Conservation (phyloP, 805 yeast genomes). For the Candida xiaguanensis region DNA sequence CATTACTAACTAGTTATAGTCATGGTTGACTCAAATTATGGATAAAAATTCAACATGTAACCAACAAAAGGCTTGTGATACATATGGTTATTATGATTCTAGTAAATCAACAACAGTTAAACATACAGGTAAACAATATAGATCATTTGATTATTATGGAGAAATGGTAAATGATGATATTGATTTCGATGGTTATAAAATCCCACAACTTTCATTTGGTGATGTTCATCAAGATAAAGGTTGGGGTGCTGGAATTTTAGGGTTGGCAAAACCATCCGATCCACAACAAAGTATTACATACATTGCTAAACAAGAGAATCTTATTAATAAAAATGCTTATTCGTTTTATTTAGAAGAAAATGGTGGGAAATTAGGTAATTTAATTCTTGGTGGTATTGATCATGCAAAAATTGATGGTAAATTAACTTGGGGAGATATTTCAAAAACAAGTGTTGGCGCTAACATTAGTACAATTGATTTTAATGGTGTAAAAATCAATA, state of each 20-base stretch:
- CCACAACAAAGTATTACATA: neutral
- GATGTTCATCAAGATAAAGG: neutral
- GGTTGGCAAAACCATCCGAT: neutral
- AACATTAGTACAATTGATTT: neutral
- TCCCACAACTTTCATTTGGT: neutral
- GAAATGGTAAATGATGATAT: neutral
- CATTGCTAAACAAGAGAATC: neutral
- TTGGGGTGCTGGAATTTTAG: neutral
- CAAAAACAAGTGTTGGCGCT: neutral
- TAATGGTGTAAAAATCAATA: neutral
- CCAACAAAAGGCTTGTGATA: neutral
- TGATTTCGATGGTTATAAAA: neutral
- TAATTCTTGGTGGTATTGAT: conserved; percentile 2
- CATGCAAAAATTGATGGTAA: conserved; percentile 2
- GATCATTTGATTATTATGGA: conserved; percentile 1
- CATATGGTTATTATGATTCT: neutral
- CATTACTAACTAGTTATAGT: neutral
- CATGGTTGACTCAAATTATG: conserved; percentile 1
- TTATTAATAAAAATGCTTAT: neutral
- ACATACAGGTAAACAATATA: neutral
- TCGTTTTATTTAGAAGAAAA: neutral
- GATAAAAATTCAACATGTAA: neutral
- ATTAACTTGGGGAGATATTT: neutral
- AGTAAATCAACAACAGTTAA: neutral
- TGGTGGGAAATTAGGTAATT: neutral